Conservation (phyloP, 2,329 filamentous ascomycete genomes). For the Cercospora sojina region DNA sequence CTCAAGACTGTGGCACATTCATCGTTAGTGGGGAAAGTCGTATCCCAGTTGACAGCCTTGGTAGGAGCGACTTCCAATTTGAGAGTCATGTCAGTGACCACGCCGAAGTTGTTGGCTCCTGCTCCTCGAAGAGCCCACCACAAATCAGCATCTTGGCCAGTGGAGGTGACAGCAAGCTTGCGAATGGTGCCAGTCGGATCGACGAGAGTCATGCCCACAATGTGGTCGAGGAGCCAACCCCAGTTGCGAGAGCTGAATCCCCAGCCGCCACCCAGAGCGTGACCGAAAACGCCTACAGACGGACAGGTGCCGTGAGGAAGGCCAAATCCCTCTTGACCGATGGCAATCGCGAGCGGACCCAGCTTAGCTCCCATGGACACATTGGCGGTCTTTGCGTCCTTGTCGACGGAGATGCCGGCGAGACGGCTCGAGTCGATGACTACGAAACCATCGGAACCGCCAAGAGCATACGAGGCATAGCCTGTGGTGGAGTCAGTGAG, state of each 20-base stretch:
- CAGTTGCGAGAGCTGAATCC: slow-evolving; percentile 20
- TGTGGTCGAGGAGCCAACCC: slow-evolving; percentile 24
- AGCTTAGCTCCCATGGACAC: slow-evolving; percentile 16
- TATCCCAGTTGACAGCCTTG: slow-evolving; percentile 20
- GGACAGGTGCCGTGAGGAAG: slow-evolving; percentile 24
- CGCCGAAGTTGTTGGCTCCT: slow-evolving; percentile 24
- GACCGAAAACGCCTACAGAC: slow-evolving; percentile 18
- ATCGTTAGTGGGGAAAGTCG: slow-evolving; percentile 15
- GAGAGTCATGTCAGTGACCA: slow-evolving; percentile 17
- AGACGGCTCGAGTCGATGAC: slow-evolving; percentile 17
- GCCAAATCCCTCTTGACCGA: slow-evolving; percentile 16
- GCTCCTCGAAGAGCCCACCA: slow-evolving; percentile 25
- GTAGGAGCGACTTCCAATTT: slow-evolving; percentile 11
- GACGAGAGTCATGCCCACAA: slow-evolving; percentile 15
- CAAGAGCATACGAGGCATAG: slow-evolving; percentile 24
- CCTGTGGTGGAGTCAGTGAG: neutral
- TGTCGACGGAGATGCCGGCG: slow-evolving; percentile 12
- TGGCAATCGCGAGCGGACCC: slow-evolving; percentile 14
- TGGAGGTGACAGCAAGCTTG: neutral
- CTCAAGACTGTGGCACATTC: slow-evolving; percentile 21
- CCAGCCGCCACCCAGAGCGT: slow-evolving; percentile 24
- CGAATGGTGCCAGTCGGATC: slow-evolving; percentile 16
- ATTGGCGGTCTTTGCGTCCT: slow-evolving; percentile 9
- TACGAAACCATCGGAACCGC: slow-evolving; percentile 23
- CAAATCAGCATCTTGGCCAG: slow-evolving; percentile 14